Evolutionary conservation across 805 yeast species (phyloP).

Genomic region (Brettanomyces sp.): DNA sequence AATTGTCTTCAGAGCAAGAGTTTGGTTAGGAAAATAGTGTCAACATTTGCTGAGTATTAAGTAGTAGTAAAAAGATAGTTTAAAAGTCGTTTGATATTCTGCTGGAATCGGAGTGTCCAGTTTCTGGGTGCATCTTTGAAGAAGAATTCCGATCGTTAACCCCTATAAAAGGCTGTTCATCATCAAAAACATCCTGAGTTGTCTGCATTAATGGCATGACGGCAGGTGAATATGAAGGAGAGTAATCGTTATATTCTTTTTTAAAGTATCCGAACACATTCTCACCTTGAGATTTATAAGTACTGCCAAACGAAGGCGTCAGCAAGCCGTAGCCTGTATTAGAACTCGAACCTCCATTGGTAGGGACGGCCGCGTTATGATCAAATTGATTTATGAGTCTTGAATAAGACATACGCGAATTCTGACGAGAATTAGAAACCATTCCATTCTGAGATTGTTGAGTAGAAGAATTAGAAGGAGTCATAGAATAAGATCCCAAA

Average conservation of each 20-base stretch:
- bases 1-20: too few species aligned
- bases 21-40: not conserved
- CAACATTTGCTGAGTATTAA: not conserved
- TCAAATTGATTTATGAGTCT: too few species aligned
- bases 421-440: not conserved
- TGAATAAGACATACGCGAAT: too few species aligned
- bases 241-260: constrained; percentile 1
- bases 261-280: not conserved
- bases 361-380: too few species aligned
- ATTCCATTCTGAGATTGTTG: not conserved
- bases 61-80: not conserved
- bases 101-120: not conserved
- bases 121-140: not conserved
- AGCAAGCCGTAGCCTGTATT: too few species aligned
- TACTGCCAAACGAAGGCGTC: too few species aligned
- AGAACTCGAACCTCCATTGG: too few species aligned
- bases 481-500: not conserved
- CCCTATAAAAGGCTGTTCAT: not conserved
- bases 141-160: not conserved
- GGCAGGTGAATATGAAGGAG: not conserved
- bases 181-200: not conserved
- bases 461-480: not conserved
- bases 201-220: not conserved
- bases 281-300: too few species aligned
- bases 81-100: not conserved